phyloP scores from a whole-genome alignment of 176 grass and related monocot species.

The Cenchrus fungigraminus region DNA sequence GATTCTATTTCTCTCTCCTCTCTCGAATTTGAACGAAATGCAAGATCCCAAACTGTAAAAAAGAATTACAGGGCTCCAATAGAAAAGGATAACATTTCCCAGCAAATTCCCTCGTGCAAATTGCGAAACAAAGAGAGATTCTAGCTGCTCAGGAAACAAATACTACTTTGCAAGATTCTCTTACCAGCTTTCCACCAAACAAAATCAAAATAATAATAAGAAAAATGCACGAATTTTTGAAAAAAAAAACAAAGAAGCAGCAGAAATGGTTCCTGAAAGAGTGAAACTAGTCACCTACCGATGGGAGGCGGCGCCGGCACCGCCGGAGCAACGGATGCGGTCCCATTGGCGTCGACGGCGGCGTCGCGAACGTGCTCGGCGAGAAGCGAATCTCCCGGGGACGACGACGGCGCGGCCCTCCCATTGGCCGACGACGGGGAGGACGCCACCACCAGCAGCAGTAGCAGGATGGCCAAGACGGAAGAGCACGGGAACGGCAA shows the following conservation, averaged over 20 bases:
- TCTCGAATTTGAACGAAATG: conserved; percentile 17
- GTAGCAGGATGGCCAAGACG: neutral
- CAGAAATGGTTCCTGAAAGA: neutral
- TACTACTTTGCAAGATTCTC: neutral
- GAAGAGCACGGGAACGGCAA: neutral
- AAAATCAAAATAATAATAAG: neutral
- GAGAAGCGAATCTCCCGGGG: neutral
- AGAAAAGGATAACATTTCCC: neutral
- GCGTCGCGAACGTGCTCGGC: neutral
- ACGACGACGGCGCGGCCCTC: neutral
- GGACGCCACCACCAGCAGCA: neutral
- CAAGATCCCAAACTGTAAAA: conserved; percentile 21
- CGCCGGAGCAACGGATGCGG: neutral
- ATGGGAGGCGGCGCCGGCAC: conserved; percentile 48
- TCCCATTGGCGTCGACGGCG: conserved; percentile 17
- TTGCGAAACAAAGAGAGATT: neutral
- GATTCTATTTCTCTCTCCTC: neutral
- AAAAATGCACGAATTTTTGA: neutral
- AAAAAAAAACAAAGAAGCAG: neutral
- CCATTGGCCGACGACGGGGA: conserved; percentile 23
- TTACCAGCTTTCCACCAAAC: neutral
- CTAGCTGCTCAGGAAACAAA: neutral
- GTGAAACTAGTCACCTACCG: conserved; percentile 34
- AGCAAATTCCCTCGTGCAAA: neutral
- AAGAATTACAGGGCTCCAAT: neutral